Base-by-base conservation (phyloP, 106 monocot species). In the Narthecium ossifragum region DNA sequence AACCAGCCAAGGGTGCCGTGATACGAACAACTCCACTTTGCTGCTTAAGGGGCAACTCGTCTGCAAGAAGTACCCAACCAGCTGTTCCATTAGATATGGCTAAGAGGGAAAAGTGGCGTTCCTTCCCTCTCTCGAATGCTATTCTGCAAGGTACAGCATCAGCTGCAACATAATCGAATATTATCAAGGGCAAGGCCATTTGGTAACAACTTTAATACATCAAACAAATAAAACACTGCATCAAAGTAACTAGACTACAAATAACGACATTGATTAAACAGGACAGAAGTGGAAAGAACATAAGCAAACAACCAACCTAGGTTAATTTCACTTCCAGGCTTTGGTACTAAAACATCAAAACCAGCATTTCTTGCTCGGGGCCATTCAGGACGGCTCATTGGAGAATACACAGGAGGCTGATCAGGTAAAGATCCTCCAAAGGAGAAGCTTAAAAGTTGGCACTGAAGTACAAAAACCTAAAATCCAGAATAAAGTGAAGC, bases 111-210 rank as follows among this genome's bases (percentile, higher is more conserved):
- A 90, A 83, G 47, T 87, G 80, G 30, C 80, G 84, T 69, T 96
- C 96, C 78, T 84, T 96, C 17, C 96, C 96, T 67, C 90, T 86
- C 61, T 96, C 90, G 61, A 96, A 96, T 70, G 96, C 96, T 81
- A 96, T 90, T 77, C 90, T 83, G 68, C 96, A 96, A 54, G 80
- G 78, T 38, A 96, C 28, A 33, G 86, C 78, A 58, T 84, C 76
- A 41, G 32, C 94, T 94, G 74, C 40, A 73, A 64, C n/a, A n/a
- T n/a, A n/a, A n/a, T n/a, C n/a, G n/a, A n/a, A n/a, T n/a, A n/a
- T n/a, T n/a, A n/a, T n/a, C n/a, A n/a, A n/a, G n/a, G n/a, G n/a
- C n/a, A n/a, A n/a, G n/a, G n/a, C n/a, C n/a, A n/a, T n/a, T n/a
- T n/a, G n/a, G n/a, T n/a, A n/a, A n/a, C n/a, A n/a, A n/a, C n/a